A percentile compares a stretch with the other conserved stretches of the same genome.
These are phyloP conservation scores for Colletotrichum tabaci DNA, from an alignment of 2,329 filamentous ascomycete species.

Conservation along the genomic window DNA sequence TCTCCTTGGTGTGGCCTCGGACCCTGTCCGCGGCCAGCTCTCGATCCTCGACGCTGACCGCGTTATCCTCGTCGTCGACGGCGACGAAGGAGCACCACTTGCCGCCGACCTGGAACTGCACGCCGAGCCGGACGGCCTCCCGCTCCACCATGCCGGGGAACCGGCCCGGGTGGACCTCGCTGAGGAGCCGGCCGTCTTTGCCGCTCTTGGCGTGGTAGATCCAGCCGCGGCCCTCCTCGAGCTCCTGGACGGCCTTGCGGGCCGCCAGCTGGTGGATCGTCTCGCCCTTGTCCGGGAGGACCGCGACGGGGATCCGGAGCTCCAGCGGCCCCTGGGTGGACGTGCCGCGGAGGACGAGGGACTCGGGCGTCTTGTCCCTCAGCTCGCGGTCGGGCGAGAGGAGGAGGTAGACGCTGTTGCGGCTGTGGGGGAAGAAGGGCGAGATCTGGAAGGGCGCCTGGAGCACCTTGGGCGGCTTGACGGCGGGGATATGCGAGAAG, in stretches of 20 bases:
- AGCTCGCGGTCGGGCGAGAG: constrained; percentile 65
- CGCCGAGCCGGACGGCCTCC: constrained; percentile 77
- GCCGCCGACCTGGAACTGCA: constrained; percentile 76
- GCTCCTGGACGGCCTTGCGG: constrained; percentile 76
- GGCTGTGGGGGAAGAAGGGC: constrained; percentile 76
- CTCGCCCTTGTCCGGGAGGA: constrained; percentile 60
- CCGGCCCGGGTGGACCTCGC: constrained; percentile 62
- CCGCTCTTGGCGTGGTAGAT: constrained; percentile 63
- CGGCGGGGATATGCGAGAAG: constrained; percentile 66
- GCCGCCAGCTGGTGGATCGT: constrained; percentile 81
- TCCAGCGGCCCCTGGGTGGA: constrained; percentile 71
- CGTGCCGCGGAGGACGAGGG: constrained; percentile 71
- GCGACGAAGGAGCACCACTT: constrained; percentile 84
- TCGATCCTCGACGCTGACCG: too few relatives aligned
- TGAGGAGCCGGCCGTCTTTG: constrained; percentile 62
- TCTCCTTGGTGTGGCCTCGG: too few relatives aligned
- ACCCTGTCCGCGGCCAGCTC: not conserved
- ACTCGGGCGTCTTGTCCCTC: constrained; percentile 61
- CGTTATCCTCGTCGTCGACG: constrained; percentile 52
- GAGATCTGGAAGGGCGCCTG: constrained; percentile 77
- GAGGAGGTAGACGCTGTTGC: constrained; percentile 76
- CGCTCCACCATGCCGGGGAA: constrained; percentile 74
- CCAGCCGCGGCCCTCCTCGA: constrained; percentile 81
- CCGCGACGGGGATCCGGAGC: constrained; percentile 74
- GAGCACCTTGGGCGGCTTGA: constrained; percentile 70